A percentile compares a stretch with the other conserved stretches of the same genome.
Evolutionary conservation across 139 green algal genomes (phyloP).

Genomic region (Chlamydomonas schloesseri): DNA sequence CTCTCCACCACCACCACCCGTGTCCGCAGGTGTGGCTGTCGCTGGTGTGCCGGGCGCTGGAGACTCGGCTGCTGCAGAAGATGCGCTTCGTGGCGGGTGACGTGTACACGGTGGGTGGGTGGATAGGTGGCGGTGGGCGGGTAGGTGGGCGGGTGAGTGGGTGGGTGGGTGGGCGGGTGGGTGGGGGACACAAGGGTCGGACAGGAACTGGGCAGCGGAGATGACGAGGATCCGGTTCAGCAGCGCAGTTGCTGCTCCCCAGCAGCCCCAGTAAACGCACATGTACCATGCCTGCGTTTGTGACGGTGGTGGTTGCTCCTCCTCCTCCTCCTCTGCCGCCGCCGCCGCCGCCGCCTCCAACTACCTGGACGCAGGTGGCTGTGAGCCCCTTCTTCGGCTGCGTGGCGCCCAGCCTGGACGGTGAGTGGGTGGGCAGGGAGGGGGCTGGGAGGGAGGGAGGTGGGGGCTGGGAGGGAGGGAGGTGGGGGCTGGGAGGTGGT

Average conservation of each 20-base stretch:
- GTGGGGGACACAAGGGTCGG: background rate
- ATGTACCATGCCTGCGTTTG: too few species aligned
- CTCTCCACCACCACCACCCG: too few species aligned
- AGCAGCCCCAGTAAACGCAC: too few species aligned
- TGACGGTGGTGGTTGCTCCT: too few species aligned
- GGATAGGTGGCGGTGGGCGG: background rate
- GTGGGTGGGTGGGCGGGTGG: background rate
- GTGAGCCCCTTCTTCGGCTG: slow-evolving; percentile 69
- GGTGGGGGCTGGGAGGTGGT: background rate
- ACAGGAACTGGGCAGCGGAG: background rate
- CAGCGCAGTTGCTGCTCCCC: background rate
- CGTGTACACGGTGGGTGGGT: slow-evolving; percentile 54
- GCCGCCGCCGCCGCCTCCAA: too few species aligned
- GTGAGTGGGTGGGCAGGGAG: background rate
- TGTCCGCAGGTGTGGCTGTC: slow-evolving; percentile 50
- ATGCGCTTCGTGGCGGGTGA: slow-evolving; percentile 87
- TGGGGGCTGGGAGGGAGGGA: background rate
- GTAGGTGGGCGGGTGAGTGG: background rate
- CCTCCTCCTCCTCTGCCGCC: too few species aligned
- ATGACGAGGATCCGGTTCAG: background rate
- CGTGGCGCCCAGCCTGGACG: slow-evolving; percentile 65
- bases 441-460: background rate
- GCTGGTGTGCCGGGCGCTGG: slow-evolving; percentile 68
- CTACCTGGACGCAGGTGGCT: background rate
- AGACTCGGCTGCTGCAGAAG: slow-evolving; percentile 79